Base-by-base conservation (phyloP, 2,329 filamentous ascomycete genomes). In the Aspergillus ruber region DNA sequence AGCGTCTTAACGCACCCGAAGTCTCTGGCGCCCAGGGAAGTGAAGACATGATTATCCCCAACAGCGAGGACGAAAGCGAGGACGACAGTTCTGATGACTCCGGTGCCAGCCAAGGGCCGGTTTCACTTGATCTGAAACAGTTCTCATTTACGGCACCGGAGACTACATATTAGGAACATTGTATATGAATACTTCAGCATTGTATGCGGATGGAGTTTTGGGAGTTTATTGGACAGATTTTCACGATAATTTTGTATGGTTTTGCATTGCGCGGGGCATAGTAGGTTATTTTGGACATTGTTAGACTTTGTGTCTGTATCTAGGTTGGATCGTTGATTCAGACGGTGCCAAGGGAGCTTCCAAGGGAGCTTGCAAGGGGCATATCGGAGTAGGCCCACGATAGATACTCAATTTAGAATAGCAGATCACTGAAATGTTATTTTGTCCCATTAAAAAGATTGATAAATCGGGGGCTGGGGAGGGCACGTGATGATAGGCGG, bases 31-130 rank as follows among this genome's bases (percentile, higher is more conserved):
- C 39, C 39, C 62, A 64, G 40, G 77, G 77, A 2, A 79, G 77
- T 50, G 77, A 80, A 54, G 77, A 80, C 53, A 56, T 72, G 33
- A 72, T 80, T 17, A 59, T 78, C 35, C 74, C 73, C 17, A 69
- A 74, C 48, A 78, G 74, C 43, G 76, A 79, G 38, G 73, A 72
- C 3, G 65, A 67, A 39, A 39, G 36, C n/a, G 62, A 67, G 12
- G 61, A 61, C 8, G 61, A 60, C 15, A 50, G 47, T 6, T 50
- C 50, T 2, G 54, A 50, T 20, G 47, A 43, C 10, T 23, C 40
- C 5, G 46, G 40, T 20, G 50, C 48, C 12, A 45, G 23, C 39
- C 48, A 44, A 9, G 40, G 32, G 25, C 51, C 53, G 3, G 49
- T 57, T 12, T 44, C 54, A 32, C 57, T 71, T 44, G 59, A 71